These are phyloP conservation scores for Penicillium waksmanii DNA, from an alignment of 495 filamentous ascomycete genomes.

Conservation along the genomic window DNA sequence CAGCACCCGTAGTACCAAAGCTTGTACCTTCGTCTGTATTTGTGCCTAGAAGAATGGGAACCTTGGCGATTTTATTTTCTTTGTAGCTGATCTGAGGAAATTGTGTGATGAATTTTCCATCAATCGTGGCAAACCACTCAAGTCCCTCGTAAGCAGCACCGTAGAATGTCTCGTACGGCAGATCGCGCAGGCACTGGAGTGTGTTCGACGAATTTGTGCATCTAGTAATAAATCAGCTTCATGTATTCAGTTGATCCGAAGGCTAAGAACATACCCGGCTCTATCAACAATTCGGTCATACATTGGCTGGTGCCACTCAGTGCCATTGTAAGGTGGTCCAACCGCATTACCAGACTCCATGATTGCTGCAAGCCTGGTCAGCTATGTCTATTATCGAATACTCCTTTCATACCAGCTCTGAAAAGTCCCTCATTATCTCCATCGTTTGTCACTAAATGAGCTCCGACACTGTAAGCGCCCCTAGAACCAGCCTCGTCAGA, in stretches of 20 bases:
- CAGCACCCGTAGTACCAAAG: conserved; percentile 48
- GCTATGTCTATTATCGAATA: not conserved
- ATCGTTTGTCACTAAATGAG: conserved; percentile 38
- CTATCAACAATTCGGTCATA: conserved; percentile 40
- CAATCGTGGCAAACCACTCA: conserved; percentile 50
- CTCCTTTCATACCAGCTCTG: conserved; percentile 31
- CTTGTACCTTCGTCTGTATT: conserved; percentile 55
- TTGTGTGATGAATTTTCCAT: conserved; percentile 53
- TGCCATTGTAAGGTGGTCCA: conserved; percentile 44
- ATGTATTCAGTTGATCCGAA: not conserved
- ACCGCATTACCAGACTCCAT: conserved; percentile 67
- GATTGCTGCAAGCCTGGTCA: conserved; percentile 46
- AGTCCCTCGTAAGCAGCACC: conserved; percentile 48
- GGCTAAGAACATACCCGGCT: conserved; percentile 25
- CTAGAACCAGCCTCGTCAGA: conserved; percentile 13
- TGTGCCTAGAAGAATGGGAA: conserved; percentile 50
- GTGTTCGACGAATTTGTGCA: conserved; percentile 60
- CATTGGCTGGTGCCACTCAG: conserved; percentile 47
- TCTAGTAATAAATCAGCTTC: conserved; percentile 34
- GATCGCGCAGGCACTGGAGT: conserved; percentile 63
- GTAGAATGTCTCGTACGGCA: conserved; percentile 61
- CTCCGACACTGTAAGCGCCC: conserved; percentile 43
- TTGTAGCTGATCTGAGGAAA: conserved; percentile 44
- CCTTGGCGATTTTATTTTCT: conserved; percentile 40
- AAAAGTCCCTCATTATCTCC: conserved; percentile 44